Base-by-base conservation (phyloP, 1,284 basidiomycete genomes). In the Puccinia horiana region DNA sequence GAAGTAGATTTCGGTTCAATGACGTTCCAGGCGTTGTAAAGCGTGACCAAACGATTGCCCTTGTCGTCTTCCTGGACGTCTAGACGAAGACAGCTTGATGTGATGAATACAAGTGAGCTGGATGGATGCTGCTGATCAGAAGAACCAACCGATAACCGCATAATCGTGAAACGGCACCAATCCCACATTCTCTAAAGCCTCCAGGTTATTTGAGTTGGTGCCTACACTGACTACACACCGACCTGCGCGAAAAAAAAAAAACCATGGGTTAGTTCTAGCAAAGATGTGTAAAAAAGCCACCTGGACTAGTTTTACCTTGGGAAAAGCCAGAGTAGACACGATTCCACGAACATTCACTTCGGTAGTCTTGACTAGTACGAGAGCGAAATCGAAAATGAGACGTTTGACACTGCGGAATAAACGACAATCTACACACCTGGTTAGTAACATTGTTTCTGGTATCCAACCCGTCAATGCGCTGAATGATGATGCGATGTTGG, bases 381-480 rank as follows among this genome's bases (percentile, higher is more conserved):
- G 35, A 29, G 6, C 40, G 18, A 37, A 47, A 63, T 3, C 44
- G 20, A 58, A 65, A 49, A 26, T 29, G 23, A 54, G 69, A 20
- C 16, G 44, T 44, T 8, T 35, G 32, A 72, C 20, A 79, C 5
- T 12, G 61, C 69, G 52, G 18, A 18, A 29, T 35, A 35, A 65
- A 65, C 9, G 40, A 40, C 16, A 16, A 35, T 47, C 35, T 47
- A 74, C 42, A 35, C 44, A 81, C 78, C 69, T 73, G 11, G 67
- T 81, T 47, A 54, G 26, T 18, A 74, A 74, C 26, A 81, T 74
- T 16, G 78, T 61, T 52, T 81, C 69, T 42, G 78, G 78, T 70
- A 74, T 81, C 78, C 78, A 81, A 35, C 70, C 69, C 37, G 78
- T 81, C 78, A 81, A 74, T 32, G 70, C 78, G 37, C 78, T 81